Evolutionary conservation across 108 stramenopile genomes (phyloP).

Genomic region (Bacterosira constricta): DNA sequence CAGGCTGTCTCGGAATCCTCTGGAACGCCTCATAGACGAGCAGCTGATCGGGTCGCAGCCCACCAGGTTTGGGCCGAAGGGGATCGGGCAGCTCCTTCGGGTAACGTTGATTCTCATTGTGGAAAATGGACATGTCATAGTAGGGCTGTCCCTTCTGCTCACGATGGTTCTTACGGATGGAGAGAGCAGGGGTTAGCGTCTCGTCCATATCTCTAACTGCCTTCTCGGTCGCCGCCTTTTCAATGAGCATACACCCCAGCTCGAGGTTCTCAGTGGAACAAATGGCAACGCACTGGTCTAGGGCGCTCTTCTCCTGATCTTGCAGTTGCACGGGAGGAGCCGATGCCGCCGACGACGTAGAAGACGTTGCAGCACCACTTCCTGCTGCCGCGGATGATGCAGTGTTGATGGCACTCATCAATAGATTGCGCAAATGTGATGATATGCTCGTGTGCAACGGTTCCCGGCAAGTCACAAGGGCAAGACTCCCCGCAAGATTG

Average conservation of each 20-base stretch:
- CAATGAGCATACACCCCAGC: conserved; percentile 97
- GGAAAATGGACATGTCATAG: conserved; percentile 95
- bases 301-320: conserved; percentile 74
- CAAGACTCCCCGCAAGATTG: conserved; percentile 96
- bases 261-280: conserved; percentile 97
- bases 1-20: conserved; percentile 78
- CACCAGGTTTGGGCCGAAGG: conserved; percentile 93
- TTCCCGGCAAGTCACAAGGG: conserved; percentile 97
- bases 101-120: conserved; percentile 79
- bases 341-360: conserved; percentile 10
- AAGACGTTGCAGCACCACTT: conserved; percentile 1
- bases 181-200: conserved; percentile 70
- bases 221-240: conserved; percentile 99
- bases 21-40: conserved; percentile 98
- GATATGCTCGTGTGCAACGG: conserved; percentile 94
- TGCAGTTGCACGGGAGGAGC: conserved; percentile 55
- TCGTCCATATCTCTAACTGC: conserved; percentile 97
- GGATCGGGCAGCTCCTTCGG: conserved; percentile 92
- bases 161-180: conserved; percentile 75
- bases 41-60: conserved; percentile 89
- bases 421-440: conserved; percentile 91
- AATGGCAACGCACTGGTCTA: conserved; percentile 93
- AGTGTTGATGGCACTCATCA: conserved; percentile 49
- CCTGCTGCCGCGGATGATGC: conserved; percentile 14
- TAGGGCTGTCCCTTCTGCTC: conserved; percentile 91